These are phyloP conservation scores for Penicillium verhagenii DNA, from an alignment of 495 filamentous ascomycete species.

Conservation along the genomic window DNA sequence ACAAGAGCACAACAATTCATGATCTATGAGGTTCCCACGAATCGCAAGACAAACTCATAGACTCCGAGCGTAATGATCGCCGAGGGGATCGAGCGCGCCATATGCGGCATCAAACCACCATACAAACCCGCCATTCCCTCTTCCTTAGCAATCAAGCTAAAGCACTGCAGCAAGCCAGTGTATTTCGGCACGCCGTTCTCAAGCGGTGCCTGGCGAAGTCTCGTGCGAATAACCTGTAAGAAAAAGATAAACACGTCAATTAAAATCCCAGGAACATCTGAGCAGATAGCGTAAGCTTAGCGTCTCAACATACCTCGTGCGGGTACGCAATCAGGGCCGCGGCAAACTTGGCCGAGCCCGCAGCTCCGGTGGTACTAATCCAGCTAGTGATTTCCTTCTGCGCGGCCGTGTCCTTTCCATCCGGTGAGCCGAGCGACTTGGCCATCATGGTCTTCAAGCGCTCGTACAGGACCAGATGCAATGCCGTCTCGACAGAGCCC, in stretches of 20 bases:
- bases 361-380: slow-evolving; percentile 60
- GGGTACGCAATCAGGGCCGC: slow-evolving; percentile 82
- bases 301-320: slow-evolving; percentile 80
- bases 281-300: no score
- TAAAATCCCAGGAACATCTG: no score
- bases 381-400: slow-evolving; percentile 34
- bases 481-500: slow-evolving; percentile 78
- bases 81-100: slow-evolving; percentile 81
- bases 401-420: slow-evolving; percentile 25
- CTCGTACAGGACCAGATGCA: slow-evolving; percentile 89
- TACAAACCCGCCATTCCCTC: slow-evolving; percentile 81
- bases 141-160: slow-evolving; percentile 76
- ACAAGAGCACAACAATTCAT: background rate
- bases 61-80: slow-evolving; percentile 91
- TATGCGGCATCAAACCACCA: slow-evolving; percentile 82
- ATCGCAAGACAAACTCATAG: slow-evolving; percentile 76
- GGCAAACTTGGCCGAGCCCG: slow-evolving; percentile 77
- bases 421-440: slow-evolving; percentile 47
- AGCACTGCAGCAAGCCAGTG: slow-evolving; percentile 78
- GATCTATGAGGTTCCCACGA: slow-evolving; percentile 30
- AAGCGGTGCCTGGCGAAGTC: slow-evolving; percentile 76
- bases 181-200: slow-evolving; percentile 74
- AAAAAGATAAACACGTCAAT: background rate
- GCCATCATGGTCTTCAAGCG: slow-evolving; percentile 69
- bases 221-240: slow-evolving; percentile 68